Conservation (phyloP, 208 protist genomes). For the Crithidia brevicula region DNA sequence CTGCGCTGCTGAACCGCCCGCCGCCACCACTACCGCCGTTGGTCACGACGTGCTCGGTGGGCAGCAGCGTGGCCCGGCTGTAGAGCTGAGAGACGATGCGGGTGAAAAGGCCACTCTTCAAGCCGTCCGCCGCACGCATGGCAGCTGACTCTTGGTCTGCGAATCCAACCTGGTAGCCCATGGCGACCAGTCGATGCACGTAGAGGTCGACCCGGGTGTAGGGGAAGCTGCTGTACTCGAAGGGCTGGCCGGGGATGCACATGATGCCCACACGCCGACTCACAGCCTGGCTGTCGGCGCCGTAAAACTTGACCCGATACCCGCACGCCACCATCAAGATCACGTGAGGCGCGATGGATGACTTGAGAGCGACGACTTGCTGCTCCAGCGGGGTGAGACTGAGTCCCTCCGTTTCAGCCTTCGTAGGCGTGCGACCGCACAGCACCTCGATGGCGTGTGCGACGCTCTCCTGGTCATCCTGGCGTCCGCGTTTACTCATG, state of each 20-base stretch:
- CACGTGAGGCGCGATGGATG: conserved; percentile 54
- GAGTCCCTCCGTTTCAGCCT: conserved; percentile 36
- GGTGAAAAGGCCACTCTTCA: conserved; percentile 73
- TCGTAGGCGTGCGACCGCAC: conserved; percentile 39
- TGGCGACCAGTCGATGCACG: conserved; percentile 81
- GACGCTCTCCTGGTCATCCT: conserved; percentile 48
- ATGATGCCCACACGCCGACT: conserved; percentile 88
- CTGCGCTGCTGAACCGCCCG: neutral
- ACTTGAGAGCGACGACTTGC: conserved; percentile 76
- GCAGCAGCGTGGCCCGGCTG: conserved; percentile 83
- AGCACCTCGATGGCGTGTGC: conserved; percentile 66
- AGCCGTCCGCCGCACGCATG: conserved; percentile 70
- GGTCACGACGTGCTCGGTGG: conserved; percentile 60
- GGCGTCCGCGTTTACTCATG: conserved; percentile 69
- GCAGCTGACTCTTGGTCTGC: conserved; percentile 88
- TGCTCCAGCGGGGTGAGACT: conserved; percentile 81
- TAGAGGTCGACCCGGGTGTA: conserved; percentile 83
- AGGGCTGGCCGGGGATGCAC: conserved; percentile 79
- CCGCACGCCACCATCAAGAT: conserved; percentile 89
- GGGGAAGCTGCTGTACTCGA: conserved; percentile 87
- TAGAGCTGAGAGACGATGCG: conserved; percentile 76
- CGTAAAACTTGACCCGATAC: conserved; percentile 87
- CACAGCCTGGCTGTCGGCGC: conserved; percentile 79
- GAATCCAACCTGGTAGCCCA: conserved; percentile 91
- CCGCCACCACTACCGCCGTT: conserved; percentile 25